phyloP scores from a whole-genome alignment of 2,329 filamentous ascomycete genomes.

The Cordyceps javanica region DNA sequence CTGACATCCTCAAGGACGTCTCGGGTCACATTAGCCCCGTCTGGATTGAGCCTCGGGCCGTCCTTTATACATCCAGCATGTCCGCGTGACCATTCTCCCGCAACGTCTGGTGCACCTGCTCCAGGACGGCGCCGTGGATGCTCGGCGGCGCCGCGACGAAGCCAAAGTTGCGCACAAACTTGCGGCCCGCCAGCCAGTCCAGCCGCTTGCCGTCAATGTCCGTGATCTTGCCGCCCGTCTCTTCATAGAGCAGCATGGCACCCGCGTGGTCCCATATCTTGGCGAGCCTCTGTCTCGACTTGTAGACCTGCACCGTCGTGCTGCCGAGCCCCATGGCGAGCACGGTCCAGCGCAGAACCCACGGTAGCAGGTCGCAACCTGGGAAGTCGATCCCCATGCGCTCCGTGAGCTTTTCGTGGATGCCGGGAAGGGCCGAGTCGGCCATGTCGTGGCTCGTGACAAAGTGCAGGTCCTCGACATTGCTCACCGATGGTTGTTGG shows the following conservation, averaged over 20 bases:
- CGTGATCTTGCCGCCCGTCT: constrained; percentile 49
- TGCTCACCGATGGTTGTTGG: constrained; percentile 19
- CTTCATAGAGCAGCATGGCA: constrained; percentile 52
- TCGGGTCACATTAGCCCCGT: not conserved
- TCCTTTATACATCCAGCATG: not conserved
- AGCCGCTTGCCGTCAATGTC: constrained; percentile 47
- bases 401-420: constrained; percentile 39
- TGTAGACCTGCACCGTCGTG: constrained; percentile 52
- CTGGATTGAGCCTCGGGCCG: too few relatives aligned
- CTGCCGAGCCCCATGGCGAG: constrained; percentile 48
- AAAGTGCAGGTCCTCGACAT: constrained; percentile 29
- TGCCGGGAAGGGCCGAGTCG: constrained; percentile 41
- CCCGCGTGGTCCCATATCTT: constrained; percentile 58
- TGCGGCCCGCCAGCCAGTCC: constrained; percentile 43
- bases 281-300: constrained; percentile 37
- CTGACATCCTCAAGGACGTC: too few relatives aligned
- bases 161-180: constrained; percentile 45
- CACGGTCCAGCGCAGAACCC: constrained; percentile 50
- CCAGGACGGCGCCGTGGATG: constrained; percentile 40
- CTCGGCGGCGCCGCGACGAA: constrained; percentile 47
- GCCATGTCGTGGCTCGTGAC: constrained; percentile 42
- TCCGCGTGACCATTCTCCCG: constrained; percentile 25
- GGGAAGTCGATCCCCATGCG: constrained; percentile 37
- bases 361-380: constrained; percentile 47
- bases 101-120: constrained; percentile 74